Base-by-base conservation (phyloP, 2,329 filamentous ascomycete genomes). In the Claviceps humidiphila region DNA sequence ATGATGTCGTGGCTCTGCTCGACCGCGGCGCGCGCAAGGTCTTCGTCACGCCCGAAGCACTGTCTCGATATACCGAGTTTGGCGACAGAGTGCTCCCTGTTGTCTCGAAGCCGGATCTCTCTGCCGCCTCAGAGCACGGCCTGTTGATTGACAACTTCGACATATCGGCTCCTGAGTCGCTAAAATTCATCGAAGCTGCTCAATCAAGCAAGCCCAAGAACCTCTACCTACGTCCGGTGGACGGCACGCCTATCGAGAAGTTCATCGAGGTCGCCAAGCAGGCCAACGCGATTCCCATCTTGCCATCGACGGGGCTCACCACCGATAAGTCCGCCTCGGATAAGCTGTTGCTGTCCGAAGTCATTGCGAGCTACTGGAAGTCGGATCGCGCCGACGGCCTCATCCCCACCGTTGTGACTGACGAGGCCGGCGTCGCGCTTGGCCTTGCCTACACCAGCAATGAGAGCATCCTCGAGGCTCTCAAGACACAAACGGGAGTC, bases 401-500 rank as follows among this genome's bases (percentile, higher is more conserved):
- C 8, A 81, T 95, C 59, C 85, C 93, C 1, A 98, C 93, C 0
- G 79, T 95, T 4, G 93, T 98, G 7, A 89, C 87, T 1, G 89
- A 98, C 64, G 88, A 95, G 73, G 75, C 85, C 48, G 90, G 89
- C 1, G 74, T 86, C 20, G 87, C 89, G 8, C 73, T 98, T 14
- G 93, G 93, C 0, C 71, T 98, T 57, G 93, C 96, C 17, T 98
- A 96, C 74, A 95, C 90, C 69, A 96, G 87, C 63, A 81, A 86
- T 57, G 87, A 94, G 67, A 97, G 91, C 65, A 82, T 98, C 38
- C 75, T 82, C 8, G 91, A 95, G 71, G 91, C 91, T 40, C 66
- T 98, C 55, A 81, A 80, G 61, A 95, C 89, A 5, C 73, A 77
- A 60, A 74, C 74, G 0, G 90, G 93, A 37, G 91, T 97, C 40